Evolutionary conservation across 2,329 filamentous ascomycete genomes (phyloP).

Genomic region (Botrytis squamosa): DNA sequence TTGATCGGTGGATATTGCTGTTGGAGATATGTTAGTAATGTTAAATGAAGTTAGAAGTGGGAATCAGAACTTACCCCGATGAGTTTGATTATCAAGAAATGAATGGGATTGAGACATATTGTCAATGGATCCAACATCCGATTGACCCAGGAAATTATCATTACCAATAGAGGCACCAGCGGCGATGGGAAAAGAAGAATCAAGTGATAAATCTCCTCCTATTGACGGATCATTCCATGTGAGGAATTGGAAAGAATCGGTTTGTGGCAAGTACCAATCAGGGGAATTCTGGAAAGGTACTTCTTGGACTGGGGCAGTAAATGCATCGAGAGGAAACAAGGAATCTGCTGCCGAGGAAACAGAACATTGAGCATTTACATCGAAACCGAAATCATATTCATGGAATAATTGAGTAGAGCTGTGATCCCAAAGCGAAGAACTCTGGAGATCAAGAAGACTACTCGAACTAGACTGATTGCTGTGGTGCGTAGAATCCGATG

Average conservation of each 20-base stretch:
- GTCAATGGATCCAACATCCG: conserved; percentile 18
- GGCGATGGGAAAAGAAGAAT: conserved; percentile 13
- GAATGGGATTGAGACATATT: conserved; percentile 16
- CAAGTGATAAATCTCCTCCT: not conserved
- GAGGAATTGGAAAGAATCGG: conserved; percentile 12
- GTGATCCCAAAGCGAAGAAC: conserved; percentile 8
- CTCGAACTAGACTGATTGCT: conserved; percentile 12
- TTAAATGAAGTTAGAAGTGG: not conserved
- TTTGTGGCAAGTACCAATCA: conserved; percentile 21
- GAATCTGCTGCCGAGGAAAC: conserved; percentile 7
- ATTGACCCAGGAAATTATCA: conserved; percentile 16
- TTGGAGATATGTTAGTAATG: not conserved
- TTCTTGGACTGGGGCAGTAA: not conserved
- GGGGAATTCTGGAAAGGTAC: conserved; percentile 8
- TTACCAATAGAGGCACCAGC: conserved; percentile 17
- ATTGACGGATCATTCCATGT: conserved; percentile 15
- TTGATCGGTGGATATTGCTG: conserved; percentile 12
- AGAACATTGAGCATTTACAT: not conserved
- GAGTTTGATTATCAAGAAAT: conserved; percentile 14
- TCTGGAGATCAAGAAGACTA: conserved; percentile 12
- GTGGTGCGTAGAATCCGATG: conserved; percentile 24
- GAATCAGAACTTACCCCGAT: not conserved
- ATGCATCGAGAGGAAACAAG: not conserved
- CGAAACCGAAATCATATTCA: conserved; percentile 19
- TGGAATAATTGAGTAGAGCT: conserved; percentile 1